A percentile compares a stretch with the other conserved stretches of the same genome.
phyloP scores from a whole-genome alignment of 75 land plant species.

The Sequoia sempervirens region DNA sequence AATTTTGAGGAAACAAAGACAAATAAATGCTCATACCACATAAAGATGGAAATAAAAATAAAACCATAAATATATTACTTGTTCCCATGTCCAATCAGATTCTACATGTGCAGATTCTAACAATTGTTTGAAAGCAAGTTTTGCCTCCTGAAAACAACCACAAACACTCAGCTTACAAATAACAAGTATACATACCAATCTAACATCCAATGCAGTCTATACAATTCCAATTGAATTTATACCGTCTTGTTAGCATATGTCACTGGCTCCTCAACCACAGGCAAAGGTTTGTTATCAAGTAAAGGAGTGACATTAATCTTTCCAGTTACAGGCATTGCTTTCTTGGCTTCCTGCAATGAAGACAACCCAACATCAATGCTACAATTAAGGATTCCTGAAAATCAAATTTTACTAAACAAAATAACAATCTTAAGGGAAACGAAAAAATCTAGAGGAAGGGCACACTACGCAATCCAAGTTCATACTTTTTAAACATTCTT shows the following conservation, averaged over 20 bases:
- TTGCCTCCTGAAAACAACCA: conserved; percentile 69
- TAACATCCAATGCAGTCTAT: not conserved
- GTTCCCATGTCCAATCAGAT: conserved; percentile 98
- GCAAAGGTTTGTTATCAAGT: conserved; percentile 51
- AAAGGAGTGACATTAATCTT: conserved; percentile 60
- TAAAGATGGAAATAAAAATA: not conserved
- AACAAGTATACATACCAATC: not conserved
- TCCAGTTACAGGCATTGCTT: conserved; percentile 59
- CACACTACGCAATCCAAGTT: not conserved
- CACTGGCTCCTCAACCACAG: conserved; percentile 65
- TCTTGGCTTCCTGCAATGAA: conserved; percentile 59
- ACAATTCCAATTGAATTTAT: conserved; percentile 6
- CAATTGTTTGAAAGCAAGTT: conserved; percentile 81
- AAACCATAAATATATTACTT: conserved; percentile 35
- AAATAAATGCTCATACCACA: not conserved
- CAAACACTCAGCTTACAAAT: conserved; percentile 2
- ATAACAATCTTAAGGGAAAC: not conserved
- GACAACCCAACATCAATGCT: not conserved
- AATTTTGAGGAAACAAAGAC: not conserved
- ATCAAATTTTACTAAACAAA: not conserved
- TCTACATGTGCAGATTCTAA: conserved; percentile 85
- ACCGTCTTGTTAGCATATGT: conserved; percentile 75
- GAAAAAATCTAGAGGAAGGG: not conserved
- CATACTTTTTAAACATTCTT: not conserved
- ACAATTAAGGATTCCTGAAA: not conserved